These are phyloP conservation scores for Hericium alpestre DNA, from an alignment of 768 basidiomycete genomes.

Conservation along the genomic window DNA sequence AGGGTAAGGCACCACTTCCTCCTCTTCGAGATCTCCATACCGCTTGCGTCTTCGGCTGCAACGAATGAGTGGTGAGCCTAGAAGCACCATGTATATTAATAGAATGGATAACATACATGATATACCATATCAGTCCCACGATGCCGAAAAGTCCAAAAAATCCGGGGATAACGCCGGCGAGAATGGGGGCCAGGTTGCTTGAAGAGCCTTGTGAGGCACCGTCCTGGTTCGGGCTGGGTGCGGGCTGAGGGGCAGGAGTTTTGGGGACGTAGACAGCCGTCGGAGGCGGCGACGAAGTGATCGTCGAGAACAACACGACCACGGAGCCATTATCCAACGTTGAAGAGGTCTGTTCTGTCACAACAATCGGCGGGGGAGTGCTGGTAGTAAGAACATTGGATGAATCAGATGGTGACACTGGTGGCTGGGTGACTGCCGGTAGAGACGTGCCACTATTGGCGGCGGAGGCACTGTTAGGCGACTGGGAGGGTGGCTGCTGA, in stretches of 20 bases:
- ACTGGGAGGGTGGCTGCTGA: not conserved
- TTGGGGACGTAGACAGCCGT: not conserved
- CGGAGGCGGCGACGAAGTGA: not conserved
- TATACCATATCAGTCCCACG: conserved; percentile 6
- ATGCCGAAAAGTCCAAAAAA: conserved; percentile 3
- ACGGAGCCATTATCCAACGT: not conserved
- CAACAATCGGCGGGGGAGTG: conserved; percentile 2
- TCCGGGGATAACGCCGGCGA: conserved; percentile 8
- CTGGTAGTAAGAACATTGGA: not conserved
- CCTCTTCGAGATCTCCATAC: conserved; percentile 1
- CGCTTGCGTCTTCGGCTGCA: conserved; percentile 7
- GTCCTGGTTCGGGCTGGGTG: not conserved
- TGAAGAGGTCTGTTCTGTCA: not conserved
- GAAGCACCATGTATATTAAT: not conserved
- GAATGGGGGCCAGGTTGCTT: conserved; percentile 2
- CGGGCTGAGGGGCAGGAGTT: not conserved
- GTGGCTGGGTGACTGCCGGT: too few relatives aligned
- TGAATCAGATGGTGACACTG: too few relatives aligned
- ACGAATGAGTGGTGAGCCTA: not conserved
- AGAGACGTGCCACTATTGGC: too few relatives aligned
- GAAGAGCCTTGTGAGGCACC: not conserved
- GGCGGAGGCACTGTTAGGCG: not conserved
- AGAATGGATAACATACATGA: conserved; percentile 5
- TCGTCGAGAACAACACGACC: not conserved
- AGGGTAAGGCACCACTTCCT: conserved; percentile 10